These are phyloP conservation scores for Schizophyllum amplum DNA, from an alignment of 1,284 basidiomycete species.

Conservation along the genomic window DNA sequence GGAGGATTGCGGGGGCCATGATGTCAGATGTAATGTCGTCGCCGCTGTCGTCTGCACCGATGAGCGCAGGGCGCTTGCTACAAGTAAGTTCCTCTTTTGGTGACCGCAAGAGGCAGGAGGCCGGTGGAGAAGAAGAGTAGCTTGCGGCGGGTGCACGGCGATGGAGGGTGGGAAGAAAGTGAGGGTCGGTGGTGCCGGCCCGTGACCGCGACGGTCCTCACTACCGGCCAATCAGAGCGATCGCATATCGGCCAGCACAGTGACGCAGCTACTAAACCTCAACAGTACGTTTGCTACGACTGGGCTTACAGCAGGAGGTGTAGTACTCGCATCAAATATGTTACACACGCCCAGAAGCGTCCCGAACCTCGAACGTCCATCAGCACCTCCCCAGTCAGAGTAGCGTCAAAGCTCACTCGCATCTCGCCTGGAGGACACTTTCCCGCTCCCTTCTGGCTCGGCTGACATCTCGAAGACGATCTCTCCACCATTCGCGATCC, in stretches of 20 bases:
- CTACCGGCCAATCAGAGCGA: not conserved
- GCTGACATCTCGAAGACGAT: constrained; percentile 63
- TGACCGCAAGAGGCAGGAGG: not conserved
- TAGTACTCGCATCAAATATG: not conserved
- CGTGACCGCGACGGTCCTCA: not conserved
- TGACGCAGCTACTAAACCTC: too few species aligned
- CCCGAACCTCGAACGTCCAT: not conserved
- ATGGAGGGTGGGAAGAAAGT: not conserved
- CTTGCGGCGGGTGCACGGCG: not conserved
- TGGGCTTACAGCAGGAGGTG: not conserved
- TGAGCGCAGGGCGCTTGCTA: not conserved
- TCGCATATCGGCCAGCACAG: not conserved
- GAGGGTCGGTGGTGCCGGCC: not conserved
- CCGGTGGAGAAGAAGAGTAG: not conserved
- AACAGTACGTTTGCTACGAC: too few species aligned
- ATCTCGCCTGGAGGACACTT: not conserved
- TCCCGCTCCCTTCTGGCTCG: constrained; percentile 18
- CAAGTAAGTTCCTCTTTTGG: not conserved
- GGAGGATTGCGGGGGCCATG: not conserved
- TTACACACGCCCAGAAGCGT: not conserved
- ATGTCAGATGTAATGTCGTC: not conserved
- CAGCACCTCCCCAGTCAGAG: not conserved
- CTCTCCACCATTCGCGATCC: constrained; percentile 48
- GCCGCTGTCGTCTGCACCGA: not conserved
- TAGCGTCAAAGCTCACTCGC: not conserved